Conservation (phyloP, 257 asterid genomes). For the Solanum paucissectum region DNA sequence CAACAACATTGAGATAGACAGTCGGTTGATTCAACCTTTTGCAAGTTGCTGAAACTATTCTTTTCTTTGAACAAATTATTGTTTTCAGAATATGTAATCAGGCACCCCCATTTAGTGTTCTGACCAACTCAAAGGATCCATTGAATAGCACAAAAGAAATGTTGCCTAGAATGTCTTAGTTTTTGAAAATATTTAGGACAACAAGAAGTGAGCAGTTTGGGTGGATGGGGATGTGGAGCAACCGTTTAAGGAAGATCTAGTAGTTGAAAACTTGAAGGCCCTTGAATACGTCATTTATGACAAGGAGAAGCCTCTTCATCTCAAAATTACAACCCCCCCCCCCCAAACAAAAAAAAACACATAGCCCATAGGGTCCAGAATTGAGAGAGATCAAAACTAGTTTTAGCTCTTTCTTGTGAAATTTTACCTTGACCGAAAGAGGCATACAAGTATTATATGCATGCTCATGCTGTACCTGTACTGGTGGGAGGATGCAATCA, state of each 20-base stretch:
- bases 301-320: neutral
- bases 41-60: neutral
- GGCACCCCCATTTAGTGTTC: neutral
- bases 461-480: neutral
- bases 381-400: neutral
- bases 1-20: neutral
- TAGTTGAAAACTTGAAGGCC: neutral
- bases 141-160: neutral
- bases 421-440: neutral
- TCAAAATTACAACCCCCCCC: neutral
- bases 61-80: neutral
- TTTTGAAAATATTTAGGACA: neutral
- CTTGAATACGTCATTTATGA: neutral
- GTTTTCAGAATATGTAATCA: neutral
- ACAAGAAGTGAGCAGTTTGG: neutral
- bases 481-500: neutral
- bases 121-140: neutral
- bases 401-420: neutral
- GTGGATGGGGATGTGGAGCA: neutral
- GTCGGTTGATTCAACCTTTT: neutral
- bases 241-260: neutral
- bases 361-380: neutral
- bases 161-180: neutral
- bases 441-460: neutral
- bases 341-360: neutral